Percentiles rank a stretch among this genome's conserved stretches.
These are phyloP conservation scores for Pleurotus platypus DNA, from an alignment of 768 basidiomycete genomes.

Conservation along the genomic window DNA sequence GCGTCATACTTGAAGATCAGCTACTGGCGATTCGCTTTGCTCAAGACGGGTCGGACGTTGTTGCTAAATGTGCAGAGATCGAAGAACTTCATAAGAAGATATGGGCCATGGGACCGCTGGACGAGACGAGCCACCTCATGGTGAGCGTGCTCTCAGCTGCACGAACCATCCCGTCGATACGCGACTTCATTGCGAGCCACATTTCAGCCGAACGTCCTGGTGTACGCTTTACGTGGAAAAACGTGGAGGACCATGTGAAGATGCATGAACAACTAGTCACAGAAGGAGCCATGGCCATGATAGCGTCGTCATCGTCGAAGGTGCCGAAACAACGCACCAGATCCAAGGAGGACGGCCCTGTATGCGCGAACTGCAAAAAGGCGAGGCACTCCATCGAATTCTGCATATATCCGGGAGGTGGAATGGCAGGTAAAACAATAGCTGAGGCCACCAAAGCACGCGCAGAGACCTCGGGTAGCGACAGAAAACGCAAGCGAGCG, in stretches of 20 bases:
- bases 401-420: conserved; percentile 10
- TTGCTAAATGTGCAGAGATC: conserved; percentile 1
- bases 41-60: not conserved
- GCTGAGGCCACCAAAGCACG: not conserved
- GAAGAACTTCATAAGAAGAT: conserved; percentile 12
- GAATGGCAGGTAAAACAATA: conserved; percentile 9
- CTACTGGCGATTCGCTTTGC: conserved; percentile 10
- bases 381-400: conserved; percentile 1
- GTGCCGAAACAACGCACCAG: not conserved
- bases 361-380: conserved; percentile 10
- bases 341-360: not conserved
- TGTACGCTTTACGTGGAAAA: not conserved
- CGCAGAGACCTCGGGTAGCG: not conserved
- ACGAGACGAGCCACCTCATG: conserved; percentile 10
- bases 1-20: conserved; percentile 16
- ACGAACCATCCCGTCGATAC: not conserved
- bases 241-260: not conserved
- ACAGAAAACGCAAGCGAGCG: not conserved
- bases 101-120: conserved; percentile 15
- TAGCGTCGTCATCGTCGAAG: not conserved
- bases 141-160: conserved; percentile 3
- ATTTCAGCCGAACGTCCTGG: not conserved
- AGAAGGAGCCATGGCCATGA: not conserved
- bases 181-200: not conserved
- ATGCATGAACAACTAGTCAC: not conserved